These are phyloP conservation scores for Moniliophthora roreri DNA, from an alignment of 1,284 basidiomycete species.

Conservation along the genomic window DNA sequence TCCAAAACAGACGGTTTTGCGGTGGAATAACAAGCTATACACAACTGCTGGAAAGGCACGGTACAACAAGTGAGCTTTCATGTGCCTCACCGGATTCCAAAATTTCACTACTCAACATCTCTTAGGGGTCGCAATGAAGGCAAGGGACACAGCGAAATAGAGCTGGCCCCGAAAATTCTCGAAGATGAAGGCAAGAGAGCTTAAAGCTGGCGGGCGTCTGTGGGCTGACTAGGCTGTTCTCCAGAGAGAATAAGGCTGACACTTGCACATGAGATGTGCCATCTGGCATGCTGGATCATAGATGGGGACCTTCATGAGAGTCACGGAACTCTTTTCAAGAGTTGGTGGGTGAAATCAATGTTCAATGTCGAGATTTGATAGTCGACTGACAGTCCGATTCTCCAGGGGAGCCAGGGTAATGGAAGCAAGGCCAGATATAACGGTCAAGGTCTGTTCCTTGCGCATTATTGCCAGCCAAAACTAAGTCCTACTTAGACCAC, in stretches of 20 bases:
- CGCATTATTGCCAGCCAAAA: not conserved
- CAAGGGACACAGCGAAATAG: constrained; percentile 57
- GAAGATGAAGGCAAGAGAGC: constrained; percentile 60
- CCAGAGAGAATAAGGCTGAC: constrained; percentile 79
- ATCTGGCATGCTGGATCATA: constrained; percentile 82
- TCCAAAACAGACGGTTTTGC: constrained; percentile 60
- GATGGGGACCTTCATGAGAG: constrained; percentile 62
- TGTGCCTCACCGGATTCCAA: not conserved
- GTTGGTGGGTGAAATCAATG: constrained; percentile 49
- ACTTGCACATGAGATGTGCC: constrained; percentile 86
- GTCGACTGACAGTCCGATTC: not conserved
- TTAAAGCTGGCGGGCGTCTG: not conserved
- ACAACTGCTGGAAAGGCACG: constrained; percentile 79
- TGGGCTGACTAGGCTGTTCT: not conserved
- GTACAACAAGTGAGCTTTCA: constrained; percentile 56
- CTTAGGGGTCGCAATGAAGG: constrained; percentile 48
- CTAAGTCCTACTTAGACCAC: constrained; percentile 45
- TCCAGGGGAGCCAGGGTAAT: constrained; percentile 66
- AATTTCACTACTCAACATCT: not conserved
- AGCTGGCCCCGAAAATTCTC: constrained; percentile 76
- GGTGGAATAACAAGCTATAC: constrained; percentile 72
- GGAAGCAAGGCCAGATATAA: constrained; percentile 60
- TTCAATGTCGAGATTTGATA: not conserved
- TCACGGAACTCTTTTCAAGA: constrained; percentile 69
- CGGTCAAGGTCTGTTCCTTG: constrained; percentile 57